Base-by-base conservation (phyloP, 2,329 filamentous ascomycete genomes). In the Fusarium torreyae region DNA sequence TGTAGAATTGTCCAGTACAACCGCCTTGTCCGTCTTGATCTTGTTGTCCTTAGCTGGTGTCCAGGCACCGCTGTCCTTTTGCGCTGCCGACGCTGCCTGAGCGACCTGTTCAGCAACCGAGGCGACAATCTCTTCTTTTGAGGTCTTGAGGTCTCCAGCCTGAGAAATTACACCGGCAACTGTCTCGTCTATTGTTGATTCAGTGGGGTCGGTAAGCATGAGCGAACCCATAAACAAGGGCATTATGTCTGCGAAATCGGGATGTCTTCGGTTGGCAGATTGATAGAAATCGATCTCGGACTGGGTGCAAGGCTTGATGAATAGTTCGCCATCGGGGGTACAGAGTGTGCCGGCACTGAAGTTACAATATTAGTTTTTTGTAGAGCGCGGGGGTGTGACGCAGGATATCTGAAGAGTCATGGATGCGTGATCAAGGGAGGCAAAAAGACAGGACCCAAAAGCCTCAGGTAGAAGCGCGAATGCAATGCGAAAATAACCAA, bases 251-350 rank as follows among this genome's bases (percentile, higher is more conserved):
- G 90, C 87, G 74, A 98, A 93, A 3, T 91, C 88, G 31, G 89
- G 88, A 76, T 97, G 91, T 22, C 86, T 81, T 34, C 87, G 80
- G 52, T 80, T 79, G 28, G 90, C 90, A 39, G 89, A 88, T 78
- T 97, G 89, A 84, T 99, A 99, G 80, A 99, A 99, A 44, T 89
- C 86, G 74, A 98, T 89, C 82, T 99, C 96, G 68, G 90, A 86
- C 67, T 89, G 82, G 1, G 93, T 97, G 80, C 95, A 98, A 18
- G 96, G 96, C 81, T 99, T 99, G 77, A 98, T 93, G 78, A 99
- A 92, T 34, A 98, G 85, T 68, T 92, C 89, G 77, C 96, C 96
- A 54, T 93, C 89, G 57, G 87, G 85, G 76, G 97, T 94, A 77
- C 91, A 94, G 74, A 97, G 88, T 46, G 97, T 95, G 69, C 96